These are phyloP conservation scores for Saxophila tyrrhenica DNA, from an alignment of 495 filamentous ascomycete species.

Conservation along the genomic window DNA sequence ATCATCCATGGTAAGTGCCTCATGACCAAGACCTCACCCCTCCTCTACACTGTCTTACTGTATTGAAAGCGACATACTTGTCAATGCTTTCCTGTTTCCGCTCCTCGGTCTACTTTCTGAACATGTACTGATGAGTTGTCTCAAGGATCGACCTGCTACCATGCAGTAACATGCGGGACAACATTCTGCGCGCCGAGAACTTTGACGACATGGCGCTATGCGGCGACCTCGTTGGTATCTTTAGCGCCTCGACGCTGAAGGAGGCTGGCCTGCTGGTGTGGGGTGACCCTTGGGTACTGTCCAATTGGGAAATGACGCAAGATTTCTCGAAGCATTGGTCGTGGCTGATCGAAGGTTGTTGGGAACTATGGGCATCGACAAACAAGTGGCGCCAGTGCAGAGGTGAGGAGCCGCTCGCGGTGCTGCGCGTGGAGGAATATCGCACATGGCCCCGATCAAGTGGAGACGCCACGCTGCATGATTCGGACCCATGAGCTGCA, in stretches of 20 bases:
- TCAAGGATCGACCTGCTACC: background rate
- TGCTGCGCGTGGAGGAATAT: too few relatives aligned
- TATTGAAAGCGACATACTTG: too few relatives aligned
- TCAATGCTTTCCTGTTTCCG: too few relatives aligned
- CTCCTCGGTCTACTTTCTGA: too few relatives aligned
- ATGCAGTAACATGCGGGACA: background rate
- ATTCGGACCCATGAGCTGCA: too few relatives aligned
- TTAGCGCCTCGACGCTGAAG: background rate
- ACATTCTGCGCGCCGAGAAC: background rate
- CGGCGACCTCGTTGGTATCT: background rate
- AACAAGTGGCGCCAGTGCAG: background rate
- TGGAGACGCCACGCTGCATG: too few relatives aligned
- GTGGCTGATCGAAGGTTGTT: background rate
- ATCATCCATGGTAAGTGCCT: background rate
- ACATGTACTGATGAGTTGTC: too few relatives aligned
- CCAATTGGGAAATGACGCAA: background rate
- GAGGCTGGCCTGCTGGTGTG: background rate
- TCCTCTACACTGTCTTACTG: too few relatives aligned
- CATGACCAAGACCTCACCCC: too few relatives aligned
- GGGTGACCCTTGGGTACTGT: background rate
- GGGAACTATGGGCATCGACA: background rate
- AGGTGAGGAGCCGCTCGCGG: background rate
- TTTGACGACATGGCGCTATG: background rate
- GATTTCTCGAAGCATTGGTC: background rate
- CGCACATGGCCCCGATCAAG: too few relatives aligned